Evolutionary conservation across 176 grass and related monocot genomes (phyloP).

Genomic region (Elaeis guineensis): DNA sequence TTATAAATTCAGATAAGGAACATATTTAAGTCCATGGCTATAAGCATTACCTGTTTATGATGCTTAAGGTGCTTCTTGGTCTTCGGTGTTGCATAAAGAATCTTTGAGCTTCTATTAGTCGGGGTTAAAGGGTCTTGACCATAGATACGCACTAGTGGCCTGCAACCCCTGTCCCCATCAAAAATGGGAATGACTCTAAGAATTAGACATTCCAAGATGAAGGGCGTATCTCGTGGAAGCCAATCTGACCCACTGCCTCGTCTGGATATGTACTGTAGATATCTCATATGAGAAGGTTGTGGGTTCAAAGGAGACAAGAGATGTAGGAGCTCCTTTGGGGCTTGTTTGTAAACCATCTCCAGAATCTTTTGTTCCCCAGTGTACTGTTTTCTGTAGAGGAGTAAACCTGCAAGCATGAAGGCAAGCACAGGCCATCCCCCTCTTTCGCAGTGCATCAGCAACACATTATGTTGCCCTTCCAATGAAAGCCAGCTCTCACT

Average conservation of each 20-base stretch:
- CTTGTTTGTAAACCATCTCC: constrained; percentile 98
- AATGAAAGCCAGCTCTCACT: constrained; percentile 93
- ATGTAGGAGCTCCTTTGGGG: constrained; percentile 71
- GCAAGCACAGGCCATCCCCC: constrained; percentile 89
- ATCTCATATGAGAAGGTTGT: constrained; percentile 92
- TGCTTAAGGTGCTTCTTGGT: constrained; percentile 51
- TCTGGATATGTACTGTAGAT: constrained; percentile 83
- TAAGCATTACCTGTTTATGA: constrained; percentile 64
- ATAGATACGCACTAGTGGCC: constrained; percentile 59
- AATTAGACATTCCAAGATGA: constrained; percentile 53
- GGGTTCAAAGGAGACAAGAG: constrained; percentile 80
- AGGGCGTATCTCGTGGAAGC: constrained; percentile 48
- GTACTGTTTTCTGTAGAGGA: constrained; percentile 76
- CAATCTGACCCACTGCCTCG: constrained; percentile 75
- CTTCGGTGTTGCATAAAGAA: constrained; percentile 72
- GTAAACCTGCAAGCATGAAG: constrained; percentile 87
- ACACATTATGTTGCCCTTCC: constrained; percentile 91
- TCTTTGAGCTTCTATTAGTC: constrained; percentile 54
- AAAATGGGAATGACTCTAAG: constrained; percentile 60
- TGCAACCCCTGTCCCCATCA: constrained; percentile 61
- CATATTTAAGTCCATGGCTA: background rate
- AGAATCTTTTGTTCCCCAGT: constrained; percentile 80
- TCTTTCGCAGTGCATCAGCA: constrained; percentile 90
- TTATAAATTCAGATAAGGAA: too few relatives aligned
- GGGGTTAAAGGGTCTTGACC: constrained; percentile 61